Conservation (phyloP, 176 grass and related monocot species). For the Ampelocalamus luodianensis region DNA sequence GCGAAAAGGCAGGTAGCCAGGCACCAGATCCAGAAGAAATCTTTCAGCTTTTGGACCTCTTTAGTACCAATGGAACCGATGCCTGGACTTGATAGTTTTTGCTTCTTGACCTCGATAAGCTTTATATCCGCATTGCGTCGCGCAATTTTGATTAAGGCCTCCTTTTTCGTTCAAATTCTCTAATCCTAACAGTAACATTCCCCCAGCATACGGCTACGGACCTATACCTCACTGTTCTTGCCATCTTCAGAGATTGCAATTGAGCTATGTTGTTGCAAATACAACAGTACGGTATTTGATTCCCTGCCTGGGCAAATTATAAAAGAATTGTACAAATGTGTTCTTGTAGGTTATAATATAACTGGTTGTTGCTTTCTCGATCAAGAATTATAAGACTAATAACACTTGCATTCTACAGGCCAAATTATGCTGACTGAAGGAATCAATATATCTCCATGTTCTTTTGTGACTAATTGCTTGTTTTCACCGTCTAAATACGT, state of each 20-base stretch:
- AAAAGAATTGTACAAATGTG: slow-evolving; percentile 23
- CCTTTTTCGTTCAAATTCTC: slow-evolving; percentile 9
- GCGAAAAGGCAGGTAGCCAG: slow-evolving; percentile 49
- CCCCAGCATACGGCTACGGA: slow-evolving; percentile 36
- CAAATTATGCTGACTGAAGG: no score
- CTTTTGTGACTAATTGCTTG: no score
- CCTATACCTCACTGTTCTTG: slow-evolving; percentile 45
- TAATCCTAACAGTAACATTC: slow-evolving; percentile 48
- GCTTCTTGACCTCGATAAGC: slow-evolving; percentile 42
- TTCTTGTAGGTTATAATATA: slow-evolving; percentile 9
- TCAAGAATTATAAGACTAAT: background rate
- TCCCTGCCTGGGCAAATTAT: slow-evolving; percentile 20
- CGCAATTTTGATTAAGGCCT: slow-evolving; percentile 19
- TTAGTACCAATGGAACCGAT: slow-evolving; percentile 60
- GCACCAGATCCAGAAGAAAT: slow-evolving; percentile 50
- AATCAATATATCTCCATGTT: no score
- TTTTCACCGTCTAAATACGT: no score
- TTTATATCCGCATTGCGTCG: slow-evolving; percentile 36
- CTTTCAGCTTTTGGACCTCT: slow-evolving; percentile 49
- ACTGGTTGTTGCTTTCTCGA: background rate
- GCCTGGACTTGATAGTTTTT: slow-evolving; percentile 56
- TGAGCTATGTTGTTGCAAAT: slow-evolving; percentile 22
- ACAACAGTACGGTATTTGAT: slow-evolving; percentile 52
- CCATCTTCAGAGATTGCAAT: slow-evolving; percentile 25
- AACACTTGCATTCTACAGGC: slow-evolving; percentile 34